A percentile compares a stretch with the other conserved stretches of the same genome.
phyloP scores from a whole-genome alignment of 2,329 filamentous ascomycete species.

The Pestalotiopsis sp. region DNA sequence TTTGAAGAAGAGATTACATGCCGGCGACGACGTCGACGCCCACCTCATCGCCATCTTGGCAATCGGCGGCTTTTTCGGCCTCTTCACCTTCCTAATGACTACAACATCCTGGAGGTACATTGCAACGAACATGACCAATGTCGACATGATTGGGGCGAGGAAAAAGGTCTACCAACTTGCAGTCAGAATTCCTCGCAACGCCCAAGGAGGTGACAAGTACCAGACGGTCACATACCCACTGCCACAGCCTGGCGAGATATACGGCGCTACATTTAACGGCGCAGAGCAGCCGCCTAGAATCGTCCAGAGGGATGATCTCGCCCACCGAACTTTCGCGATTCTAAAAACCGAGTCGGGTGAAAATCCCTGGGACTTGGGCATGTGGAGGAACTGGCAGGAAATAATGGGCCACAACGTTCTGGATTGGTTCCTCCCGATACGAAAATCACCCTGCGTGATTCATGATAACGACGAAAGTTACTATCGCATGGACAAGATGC shows the following conservation, averaged over 20 bases:
- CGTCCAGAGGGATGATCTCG: constrained; percentile 44
- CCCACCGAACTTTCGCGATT: constrained; percentile 75
- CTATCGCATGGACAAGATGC: constrained; percentile 66
- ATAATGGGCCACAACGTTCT: constrained; percentile 74
- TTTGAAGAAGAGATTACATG: constrained; percentile 54
- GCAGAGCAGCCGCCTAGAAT: constrained; percentile 16
- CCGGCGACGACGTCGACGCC: constrained; percentile 48
- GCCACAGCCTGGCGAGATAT: constrained; percentile 25
- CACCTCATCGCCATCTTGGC: constrained; percentile 69
- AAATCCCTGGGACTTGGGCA: constrained; percentile 83
- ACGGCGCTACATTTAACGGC: constrained; percentile 19
- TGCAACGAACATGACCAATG: constrained; percentile 76
- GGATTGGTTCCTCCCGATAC: constrained; percentile 83
- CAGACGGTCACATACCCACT: constrained; percentile 63
- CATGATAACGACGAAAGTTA: constrained; percentile 69
- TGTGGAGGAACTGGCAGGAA: constrained; percentile 70
- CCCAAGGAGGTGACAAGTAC: constrained; percentile 44
- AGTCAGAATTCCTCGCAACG: constrained; percentile 64
- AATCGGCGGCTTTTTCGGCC: constrained; percentile 70
- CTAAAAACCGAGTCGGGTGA: constrained; percentile 72
- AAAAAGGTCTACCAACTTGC: constrained; percentile 72
- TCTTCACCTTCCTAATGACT: constrained; percentile 83
- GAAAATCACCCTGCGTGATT: constrained; percentile 71
- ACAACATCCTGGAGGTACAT: constrained; percentile 71
- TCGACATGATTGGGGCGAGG: constrained; percentile 72